Conservation (phyloP, 192 early-diverging fungal species). For the Rhizophagus clarus region DNA sequence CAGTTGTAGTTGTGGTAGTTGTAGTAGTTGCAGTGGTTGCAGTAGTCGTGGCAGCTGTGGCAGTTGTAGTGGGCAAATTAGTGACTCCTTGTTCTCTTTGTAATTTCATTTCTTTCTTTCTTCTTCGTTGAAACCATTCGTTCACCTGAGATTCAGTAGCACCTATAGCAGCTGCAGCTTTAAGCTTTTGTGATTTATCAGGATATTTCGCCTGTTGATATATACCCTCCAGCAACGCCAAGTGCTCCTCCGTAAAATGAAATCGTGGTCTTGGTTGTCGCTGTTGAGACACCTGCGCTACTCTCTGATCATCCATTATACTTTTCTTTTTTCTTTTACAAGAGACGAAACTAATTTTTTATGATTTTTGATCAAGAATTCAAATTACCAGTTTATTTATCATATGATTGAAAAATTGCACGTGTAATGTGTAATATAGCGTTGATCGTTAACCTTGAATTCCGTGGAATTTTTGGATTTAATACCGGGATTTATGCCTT, state of each 20-base stretch:
- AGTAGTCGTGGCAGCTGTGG: too few relatives aligned
- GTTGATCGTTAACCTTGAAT: too few relatives aligned
- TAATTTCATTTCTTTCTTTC: constrained; percentile 14
- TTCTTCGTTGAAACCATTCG: constrained; percentile 23
- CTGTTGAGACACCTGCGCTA: background rate
- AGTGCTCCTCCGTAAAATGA: constrained; percentile 13
- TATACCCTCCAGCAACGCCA: background rate
- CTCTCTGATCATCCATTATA: background rate
- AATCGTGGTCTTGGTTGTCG: constrained; percentile 3
- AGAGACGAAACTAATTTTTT: too few relatives aligned
- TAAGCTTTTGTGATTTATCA: constrained; percentile 5
- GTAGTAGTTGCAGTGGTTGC: too few relatives aligned
- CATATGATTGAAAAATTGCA: too few relatives aligned
- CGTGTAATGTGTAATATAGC: too few relatives aligned
- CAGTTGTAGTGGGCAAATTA: background rate
- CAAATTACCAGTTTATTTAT: too few relatives aligned
- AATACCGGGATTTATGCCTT: too few relatives aligned
- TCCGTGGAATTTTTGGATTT: too few relatives aligned
- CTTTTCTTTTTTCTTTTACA: background rate
- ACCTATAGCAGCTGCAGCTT: constrained; percentile 3
- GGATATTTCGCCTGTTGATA: constrained; percentile 6
- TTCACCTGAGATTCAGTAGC: constrained; percentile 8
- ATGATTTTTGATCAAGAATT: too few relatives aligned
- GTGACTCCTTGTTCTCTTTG: background rate
- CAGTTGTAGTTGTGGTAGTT: background rate